phyloP scores from a whole-genome alignment of 2,329 filamentous ascomycete species.

The Ophiostoma tasmaniense region DNA sequence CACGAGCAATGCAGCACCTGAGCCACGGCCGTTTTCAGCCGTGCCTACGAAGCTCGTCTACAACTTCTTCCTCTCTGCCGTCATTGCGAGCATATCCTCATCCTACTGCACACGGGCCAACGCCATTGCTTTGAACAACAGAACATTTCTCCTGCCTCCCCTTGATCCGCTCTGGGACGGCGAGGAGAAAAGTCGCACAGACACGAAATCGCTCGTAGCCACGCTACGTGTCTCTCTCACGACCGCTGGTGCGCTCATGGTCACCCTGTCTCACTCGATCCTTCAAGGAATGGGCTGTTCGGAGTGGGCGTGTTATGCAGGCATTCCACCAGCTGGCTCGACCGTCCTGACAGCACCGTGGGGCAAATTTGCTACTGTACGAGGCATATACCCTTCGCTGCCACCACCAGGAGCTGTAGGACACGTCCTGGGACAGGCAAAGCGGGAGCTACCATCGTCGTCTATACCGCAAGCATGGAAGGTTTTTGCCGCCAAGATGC shows the following conservation, averaged over 20 bases:
- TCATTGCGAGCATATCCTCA: slow-evolving; percentile 42
- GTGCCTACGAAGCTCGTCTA: slow-evolving; percentile 39
- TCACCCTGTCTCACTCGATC: slow-evolving; percentile 40
- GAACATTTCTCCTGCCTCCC: slow-evolving; percentile 41
- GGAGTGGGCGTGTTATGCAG: slow-evolving; percentile 35
- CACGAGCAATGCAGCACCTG: not conserved
- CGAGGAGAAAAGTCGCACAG: slow-evolving; percentile 21
- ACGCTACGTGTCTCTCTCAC: slow-evolving; percentile 48
- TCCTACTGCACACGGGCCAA: slow-evolving; percentile 41
- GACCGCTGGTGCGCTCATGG: slow-evolving; percentile 45
- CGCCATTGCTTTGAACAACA: slow-evolving; percentile 45
- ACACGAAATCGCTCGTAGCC: slow-evolving; percentile 32
- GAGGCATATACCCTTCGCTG: slow-evolving; percentile 25
- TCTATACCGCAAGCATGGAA: slow-evolving; percentile 20
- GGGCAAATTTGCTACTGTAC: slow-evolving; percentile 39
- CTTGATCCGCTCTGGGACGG: slow-evolving; percentile 26
- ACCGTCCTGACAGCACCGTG: slow-evolving; percentile 48
- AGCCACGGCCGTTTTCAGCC: slow-evolving; percentile 29
- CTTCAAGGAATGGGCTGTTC: slow-evolving; percentile 41
- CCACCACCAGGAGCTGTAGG: not conserved
- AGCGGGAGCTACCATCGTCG: slow-evolving; percentile 2
- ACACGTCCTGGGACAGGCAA: slow-evolving; percentile 3
- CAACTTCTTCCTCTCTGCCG: slow-evolving; percentile 46
- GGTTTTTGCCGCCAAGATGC: slow-evolving; percentile 40
- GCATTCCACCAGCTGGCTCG: slow-evolving; percentile 34